Evolutionary conservation across 73 alveolate species (phyloP), one percentile per base, ranked within the genome.

Genomic region (Blepharisma japonicum): DNA sequence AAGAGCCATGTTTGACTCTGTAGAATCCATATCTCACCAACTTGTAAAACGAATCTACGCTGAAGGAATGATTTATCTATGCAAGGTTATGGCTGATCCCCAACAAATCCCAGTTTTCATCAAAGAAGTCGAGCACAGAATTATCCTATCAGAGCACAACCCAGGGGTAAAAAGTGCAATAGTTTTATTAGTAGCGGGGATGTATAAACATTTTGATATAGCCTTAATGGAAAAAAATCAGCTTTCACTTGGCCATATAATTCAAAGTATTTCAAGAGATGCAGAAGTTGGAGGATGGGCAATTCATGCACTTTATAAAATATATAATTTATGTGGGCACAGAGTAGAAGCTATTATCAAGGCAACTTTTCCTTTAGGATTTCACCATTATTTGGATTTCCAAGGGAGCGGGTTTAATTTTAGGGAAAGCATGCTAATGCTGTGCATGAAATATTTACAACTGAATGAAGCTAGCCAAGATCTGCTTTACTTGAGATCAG

Each of bases 241-340:
- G 23, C 4, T 14, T 1, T n/a, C 74, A 2, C 74, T 61, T 14
- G 74, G 74, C n/a, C 74, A 61, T 25, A 61, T 61, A 14, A 61
- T 61, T 20, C 74, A 61, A 61, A 61, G 74, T 5, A 61, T 61
- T 20, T 61, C 74, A 61, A 61, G 74, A 61, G 74, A 61, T 25
- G 50, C 38, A 61, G 23, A 20, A 14, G 74, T 61, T 61, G 74
- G 74, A 25, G 74, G 47, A 18, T 61, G 74, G 74, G 74, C 74
- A 14, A 14, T 61, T 8, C 74, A 61, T 61, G 74, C 74, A 14
- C 47, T 61, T 8, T 25, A 18, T 25, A 61, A 61, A 61, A 39
- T 39, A 9, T 61, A 61, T 25, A 14, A n/a, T 14, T 8, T 25
- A 20, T 39, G 23, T 61, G 46, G 46, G 2, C 18, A 14, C 2